phyloP scores from a whole-genome alignment of 129 eudicot species.

The Escallonia rubra region DNA sequence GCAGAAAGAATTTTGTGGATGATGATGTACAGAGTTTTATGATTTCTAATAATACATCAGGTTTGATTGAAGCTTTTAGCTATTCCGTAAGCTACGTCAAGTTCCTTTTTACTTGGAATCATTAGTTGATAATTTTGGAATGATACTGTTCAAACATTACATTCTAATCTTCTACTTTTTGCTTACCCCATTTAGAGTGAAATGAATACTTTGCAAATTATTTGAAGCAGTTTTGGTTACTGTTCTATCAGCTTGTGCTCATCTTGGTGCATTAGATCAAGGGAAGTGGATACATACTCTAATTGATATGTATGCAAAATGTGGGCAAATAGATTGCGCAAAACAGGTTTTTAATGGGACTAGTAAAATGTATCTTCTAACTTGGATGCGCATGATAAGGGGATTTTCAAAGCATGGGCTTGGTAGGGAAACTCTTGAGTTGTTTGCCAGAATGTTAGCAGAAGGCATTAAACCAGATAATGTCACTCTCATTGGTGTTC shows the following conservation, averaged over 20 bases:
- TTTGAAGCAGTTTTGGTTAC: constrained; percentile 34
- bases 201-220: too few species aligned
- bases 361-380: constrained; percentile 23
- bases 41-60: too few species aligned
- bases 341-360: constrained; percentile 27
- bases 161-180: too few species aligned
- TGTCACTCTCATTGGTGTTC: constrained; percentile 38
- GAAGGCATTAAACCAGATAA: constrained; percentile 37
- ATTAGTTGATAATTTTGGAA: too few species aligned
- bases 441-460: constrained; percentile 34
- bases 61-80: too few species aligned
- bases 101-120: too few species aligned
- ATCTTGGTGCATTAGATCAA: constrained; percentile 40
- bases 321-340: constrained; percentile 36
- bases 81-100: too few species aligned
- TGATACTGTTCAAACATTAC: too few species aligned
- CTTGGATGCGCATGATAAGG: constrained; percentile 41
- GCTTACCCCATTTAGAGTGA: too few species aligned
- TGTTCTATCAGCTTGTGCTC: constrained; percentile 38
- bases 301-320: constrained; percentile 48
- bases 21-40: too few species aligned
- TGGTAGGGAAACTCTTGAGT: constrained; percentile 34
- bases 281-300: constrained; percentile 46
- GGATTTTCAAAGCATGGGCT: constrained; percentile 44
- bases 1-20: too few species aligned